Percentiles rank a stretch among this genome's conserved stretches.
Evolutionary conservation across 2,329 filamentous ascomycete species (phyloP).

Genomic region (Verticillium longisporum): DNA sequence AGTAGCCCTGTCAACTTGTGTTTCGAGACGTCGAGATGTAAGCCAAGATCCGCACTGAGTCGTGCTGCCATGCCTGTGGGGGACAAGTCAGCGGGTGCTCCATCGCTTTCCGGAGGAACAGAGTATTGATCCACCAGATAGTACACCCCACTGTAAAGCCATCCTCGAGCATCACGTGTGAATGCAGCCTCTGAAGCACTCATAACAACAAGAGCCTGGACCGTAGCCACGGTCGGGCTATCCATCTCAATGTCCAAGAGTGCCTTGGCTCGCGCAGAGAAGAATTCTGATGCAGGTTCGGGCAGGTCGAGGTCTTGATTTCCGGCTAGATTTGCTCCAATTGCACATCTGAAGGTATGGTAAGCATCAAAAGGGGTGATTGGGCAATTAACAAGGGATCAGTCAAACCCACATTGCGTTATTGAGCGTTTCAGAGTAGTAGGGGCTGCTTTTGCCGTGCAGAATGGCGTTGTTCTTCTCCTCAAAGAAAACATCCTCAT

Average conservation of each 20-base stretch:
- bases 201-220: constrained; percentile 18
- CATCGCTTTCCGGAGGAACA: too few species aligned
- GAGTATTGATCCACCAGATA: not conserved
- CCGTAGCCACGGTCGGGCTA: constrained; percentile 16
- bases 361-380: not conserved
- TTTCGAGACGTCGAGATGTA: constrained; percentile 10
- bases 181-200: constrained; percentile 18
- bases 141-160: constrained; percentile 17
- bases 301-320: constrained; percentile 13
- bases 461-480: constrained; percentile 12
- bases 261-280: constrained; percentile 17
- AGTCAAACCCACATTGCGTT: constrained; percentile 18
- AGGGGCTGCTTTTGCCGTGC: constrained; percentile 10
- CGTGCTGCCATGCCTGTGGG: constrained; percentile 10
- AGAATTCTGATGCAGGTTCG: constrained; percentile 24
- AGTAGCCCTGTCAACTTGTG: constrained; percentile 5
- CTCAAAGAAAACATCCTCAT: constrained; percentile 15
- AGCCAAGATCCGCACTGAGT: constrained; percentile 10
- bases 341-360: constrained; percentile 1
- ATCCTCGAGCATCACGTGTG: constrained; percentile 17
- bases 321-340: constrained; percentile 8
- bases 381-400: too few species aligned
- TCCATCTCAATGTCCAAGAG: constrained; percentile 19
- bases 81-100: not conserved
- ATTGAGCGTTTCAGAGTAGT: constrained; percentile 19